Evolutionary conservation across 2,329 filamentous ascomycete species (phyloP).

Genomic region (Stagonosporopsis vannaccii): DNA sequence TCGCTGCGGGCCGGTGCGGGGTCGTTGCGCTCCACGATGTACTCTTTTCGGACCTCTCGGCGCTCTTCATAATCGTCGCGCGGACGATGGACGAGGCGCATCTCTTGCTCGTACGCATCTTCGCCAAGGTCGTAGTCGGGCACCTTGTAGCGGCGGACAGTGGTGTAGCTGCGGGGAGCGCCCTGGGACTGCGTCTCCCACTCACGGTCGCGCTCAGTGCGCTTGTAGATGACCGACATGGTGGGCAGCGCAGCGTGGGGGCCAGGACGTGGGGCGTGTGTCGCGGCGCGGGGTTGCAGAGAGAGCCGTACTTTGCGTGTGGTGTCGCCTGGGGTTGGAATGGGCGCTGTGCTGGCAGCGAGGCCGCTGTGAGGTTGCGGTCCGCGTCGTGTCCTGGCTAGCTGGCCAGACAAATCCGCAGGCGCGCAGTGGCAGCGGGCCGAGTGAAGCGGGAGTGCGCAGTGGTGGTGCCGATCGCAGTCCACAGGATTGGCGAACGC

Average conservation of each 20-base stretch:
- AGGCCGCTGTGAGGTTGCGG: slow-evolving; percentile 5
- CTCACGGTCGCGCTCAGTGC: slow-evolving; percentile 53
- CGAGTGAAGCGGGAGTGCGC: slow-evolving; percentile 25
- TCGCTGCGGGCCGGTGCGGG: slow-evolving; percentile 37
- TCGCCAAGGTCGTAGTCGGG: slow-evolving; percentile 55
- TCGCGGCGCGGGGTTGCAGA: slow-evolving; percentile 7
- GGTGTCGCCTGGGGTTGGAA: too few relatives aligned
- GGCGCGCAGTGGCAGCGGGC: slow-evolving; percentile 19
- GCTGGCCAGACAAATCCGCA: slow-evolving; percentile 15
- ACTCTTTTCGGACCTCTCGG: slow-evolving; percentile 46
- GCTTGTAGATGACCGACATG: slow-evolving; percentile 57
- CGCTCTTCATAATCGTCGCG: slow-evolving; percentile 44
- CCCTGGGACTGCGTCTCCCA: slow-evolving; percentile 49
- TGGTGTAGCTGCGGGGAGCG: slow-evolving; percentile 57
- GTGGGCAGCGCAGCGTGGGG: slow-evolving; percentile 10
- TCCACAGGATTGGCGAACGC: slow-evolving; percentile 26
- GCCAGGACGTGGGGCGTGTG: not conserved
- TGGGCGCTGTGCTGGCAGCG: not conserved
- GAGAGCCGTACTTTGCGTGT: not conserved
- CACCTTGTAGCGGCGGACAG: slow-evolving; percentile 67
- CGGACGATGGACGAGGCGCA: slow-evolving; percentile 56
- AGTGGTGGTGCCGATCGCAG: slow-evolving; percentile 29
- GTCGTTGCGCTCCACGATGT: slow-evolving; percentile 48
- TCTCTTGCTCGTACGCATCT: slow-evolving; percentile 56
- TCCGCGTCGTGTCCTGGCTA: slow-evolving; percentile 25